phyloP scores from a whole-genome alignment of 2,329 filamentous ascomycete species.

The Colletotrichum costaricense region DNA sequence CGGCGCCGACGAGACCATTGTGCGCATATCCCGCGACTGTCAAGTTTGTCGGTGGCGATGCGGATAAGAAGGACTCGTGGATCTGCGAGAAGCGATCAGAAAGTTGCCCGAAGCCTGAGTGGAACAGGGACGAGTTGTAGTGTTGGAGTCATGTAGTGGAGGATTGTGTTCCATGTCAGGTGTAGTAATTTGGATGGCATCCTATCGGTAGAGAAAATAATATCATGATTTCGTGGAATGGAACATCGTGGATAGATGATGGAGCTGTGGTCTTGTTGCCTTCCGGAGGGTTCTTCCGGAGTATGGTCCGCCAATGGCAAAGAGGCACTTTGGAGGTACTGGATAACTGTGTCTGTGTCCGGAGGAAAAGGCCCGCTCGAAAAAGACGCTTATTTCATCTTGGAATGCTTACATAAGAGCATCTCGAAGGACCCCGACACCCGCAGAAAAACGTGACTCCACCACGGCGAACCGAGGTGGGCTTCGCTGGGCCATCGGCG shows the following conservation, averaged over 20 bases:
- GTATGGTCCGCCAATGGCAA: neutral
- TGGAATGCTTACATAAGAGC: neutral
- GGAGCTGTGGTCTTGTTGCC: neutral
- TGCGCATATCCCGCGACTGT: constrained; percentile 25
- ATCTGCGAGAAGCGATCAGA: constrained; percentile 7
- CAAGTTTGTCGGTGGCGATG: constrained; percentile 23
- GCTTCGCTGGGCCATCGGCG: neutral
- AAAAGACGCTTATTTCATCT: neutral
- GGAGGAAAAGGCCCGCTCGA: neutral
- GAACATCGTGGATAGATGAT: neutral
- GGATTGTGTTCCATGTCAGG: no score
- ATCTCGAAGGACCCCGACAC: neutral
- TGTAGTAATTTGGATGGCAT: neutral
- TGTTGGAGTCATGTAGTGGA: no score
- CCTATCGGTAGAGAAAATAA: neutral
- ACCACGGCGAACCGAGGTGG: neutral
- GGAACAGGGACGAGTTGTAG: constrained; percentile 6
- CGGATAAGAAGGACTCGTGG: constrained; percentile 16
- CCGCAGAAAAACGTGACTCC: neutral
- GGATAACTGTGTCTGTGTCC: no score
- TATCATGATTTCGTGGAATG: neutral
- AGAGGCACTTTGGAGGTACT: neutral
- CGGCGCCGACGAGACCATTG: constrained; percentile 26
- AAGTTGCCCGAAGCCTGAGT: neutral
- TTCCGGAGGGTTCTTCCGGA: neutral